Evolutionary conservation across 1,284 basidiomycete genomes (phyloP).

Genomic region (Cryptococcus neoformans): DNA sequence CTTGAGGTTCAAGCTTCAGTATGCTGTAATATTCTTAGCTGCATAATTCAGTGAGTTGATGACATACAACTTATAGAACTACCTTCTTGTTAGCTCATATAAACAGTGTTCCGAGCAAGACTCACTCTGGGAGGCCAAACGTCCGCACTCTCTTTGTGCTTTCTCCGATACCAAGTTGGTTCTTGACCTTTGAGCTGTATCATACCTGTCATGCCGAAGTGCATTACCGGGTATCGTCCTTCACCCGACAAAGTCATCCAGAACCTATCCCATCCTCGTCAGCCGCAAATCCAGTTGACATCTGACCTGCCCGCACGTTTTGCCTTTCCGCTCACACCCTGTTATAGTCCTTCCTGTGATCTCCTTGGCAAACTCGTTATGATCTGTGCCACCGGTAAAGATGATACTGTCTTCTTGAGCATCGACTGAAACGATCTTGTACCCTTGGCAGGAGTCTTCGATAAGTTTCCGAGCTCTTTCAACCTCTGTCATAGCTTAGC

Average conservation of each 20-base stretch:
- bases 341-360: constrained; percentile 60
- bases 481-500: constrained; percentile 55
- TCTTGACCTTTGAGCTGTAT: constrained; percentile 64
- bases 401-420: constrained; percentile 67
- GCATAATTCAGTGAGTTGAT: neutral
- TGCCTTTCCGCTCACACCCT: constrained; percentile 67
- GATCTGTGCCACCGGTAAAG: constrained; percentile 58
- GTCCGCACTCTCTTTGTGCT: constrained; percentile 54
- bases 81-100: constrained; percentile 2
- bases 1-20: constrained; percentile 36
- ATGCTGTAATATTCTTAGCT: constrained; percentile 46
- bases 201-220: constrained; percentile 81
- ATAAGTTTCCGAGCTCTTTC: constrained; percentile 65
- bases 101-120: neutral
- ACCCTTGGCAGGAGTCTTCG: constrained; percentile 58
- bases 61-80: constrained; percentile 42
- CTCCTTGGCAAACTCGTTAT: constrained; percentile 66
- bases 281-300: neutral
- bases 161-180: constrained; percentile 63
- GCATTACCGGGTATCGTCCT: constrained; percentile 65
- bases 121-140: constrained; percentile 78
- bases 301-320: constrained; percentile 50
- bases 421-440: constrained; percentile 59
- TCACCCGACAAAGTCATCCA: constrained; percentile 65
- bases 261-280: constrained; percentile 50